A percentile compares a stretch with the other conserved stretches of the same genome.
These are phyloP conservation scores for Wallacemonas sp. DNA, from an alignment of 208 protist genomes.

Conservation along the genomic window DNA sequence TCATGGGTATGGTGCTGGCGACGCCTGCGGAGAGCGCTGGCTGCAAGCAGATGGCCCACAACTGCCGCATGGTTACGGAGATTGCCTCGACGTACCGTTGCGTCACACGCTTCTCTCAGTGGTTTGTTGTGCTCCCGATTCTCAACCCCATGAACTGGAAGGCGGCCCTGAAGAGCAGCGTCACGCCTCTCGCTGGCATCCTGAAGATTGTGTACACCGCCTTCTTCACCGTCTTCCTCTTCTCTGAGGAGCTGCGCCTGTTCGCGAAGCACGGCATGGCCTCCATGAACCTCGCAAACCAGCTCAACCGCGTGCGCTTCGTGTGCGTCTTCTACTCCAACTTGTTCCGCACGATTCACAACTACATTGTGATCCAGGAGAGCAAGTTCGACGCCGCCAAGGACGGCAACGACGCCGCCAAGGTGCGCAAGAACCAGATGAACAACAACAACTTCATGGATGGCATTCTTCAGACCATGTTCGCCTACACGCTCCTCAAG, in stretches of 20 bases:
- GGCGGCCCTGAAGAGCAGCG: constrained; percentile 33
- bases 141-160: constrained; percentile 57
- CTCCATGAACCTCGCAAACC: constrained; percentile 26
- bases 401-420: constrained; percentile 39
- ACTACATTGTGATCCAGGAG: constrained; percentile 55
- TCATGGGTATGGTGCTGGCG: constrained; percentile 46
- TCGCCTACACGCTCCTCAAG: constrained; percentile 77
- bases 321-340: constrained; percentile 90
- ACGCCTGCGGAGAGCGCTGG: constrained; percentile 44
- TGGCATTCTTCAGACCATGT: constrained; percentile 64
- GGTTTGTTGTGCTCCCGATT: constrained; percentile 55
- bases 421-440: constrained; percentile 53
- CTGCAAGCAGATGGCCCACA: constrained; percentile 33
- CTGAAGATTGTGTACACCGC: constrained; percentile 59
- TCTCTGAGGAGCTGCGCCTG: constrained; percentile 77
- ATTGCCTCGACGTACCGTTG: constrained; percentile 68
- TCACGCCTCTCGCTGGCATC: constrained; percentile 43
- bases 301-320: constrained; percentile 67
- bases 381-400: constrained; percentile 43
- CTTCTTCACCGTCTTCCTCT: constrained; percentile 74
- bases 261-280: constrained; percentile 55
- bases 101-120: constrained; percentile 75
- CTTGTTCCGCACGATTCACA: constrained; percentile 59
- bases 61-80: constrained; percentile 49
- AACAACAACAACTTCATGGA: constrained; percentile 63